A percentile compares a stretch with the other conserved stretches of the same genome.
These are phyloP conservation scores for Syncephalastrum monosporum DNA, from an alignment of 371 early-diverging fungal species.

Conservation along the genomic window DNA sequence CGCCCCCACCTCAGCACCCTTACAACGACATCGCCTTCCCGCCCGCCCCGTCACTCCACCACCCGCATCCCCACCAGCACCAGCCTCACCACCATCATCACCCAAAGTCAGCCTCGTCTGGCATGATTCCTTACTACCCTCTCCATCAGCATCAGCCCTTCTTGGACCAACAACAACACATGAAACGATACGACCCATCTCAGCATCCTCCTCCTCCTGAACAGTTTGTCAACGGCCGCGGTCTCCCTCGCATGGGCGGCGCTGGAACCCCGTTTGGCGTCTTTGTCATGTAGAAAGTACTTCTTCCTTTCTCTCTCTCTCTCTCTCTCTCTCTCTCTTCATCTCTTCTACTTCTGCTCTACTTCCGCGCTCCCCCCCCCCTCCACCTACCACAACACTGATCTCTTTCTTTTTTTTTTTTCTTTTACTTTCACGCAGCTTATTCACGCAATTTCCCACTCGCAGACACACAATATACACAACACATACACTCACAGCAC, in stretches of 20 bases:
- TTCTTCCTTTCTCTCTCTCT: background rate
- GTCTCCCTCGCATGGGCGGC: constrained; percentile 1
- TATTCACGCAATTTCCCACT: no score
- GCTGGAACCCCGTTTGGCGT: constrained; percentile 11
- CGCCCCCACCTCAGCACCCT: constrained; percentile 1
- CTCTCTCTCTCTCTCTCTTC: background rate
- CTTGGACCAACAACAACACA: constrained; percentile 4
- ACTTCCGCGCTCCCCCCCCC: background rate
- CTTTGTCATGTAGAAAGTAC: constrained; percentile 8
- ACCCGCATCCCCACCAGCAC: background rate
- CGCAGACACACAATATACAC: no score
- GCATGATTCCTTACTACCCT: constrained; percentile 1
- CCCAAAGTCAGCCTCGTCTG: background rate
- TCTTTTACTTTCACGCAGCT: no score
- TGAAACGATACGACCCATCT: constrained; percentile 5
- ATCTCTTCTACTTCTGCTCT: background rate
- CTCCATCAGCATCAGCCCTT: constrained; percentile 4
- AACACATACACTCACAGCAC: background rate
- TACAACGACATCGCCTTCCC: background rate
- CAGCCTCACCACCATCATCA: background rate
- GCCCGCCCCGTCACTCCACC: background rate
- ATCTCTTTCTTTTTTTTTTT: no score
- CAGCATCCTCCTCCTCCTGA: background rate
- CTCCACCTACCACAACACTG: no score
- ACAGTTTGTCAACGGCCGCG: background rate